Evolutionary conservation across 2,329 filamentous ascomycete genomes (phyloP).

Genomic region (Pseudocercospora crystallina): DNA sequence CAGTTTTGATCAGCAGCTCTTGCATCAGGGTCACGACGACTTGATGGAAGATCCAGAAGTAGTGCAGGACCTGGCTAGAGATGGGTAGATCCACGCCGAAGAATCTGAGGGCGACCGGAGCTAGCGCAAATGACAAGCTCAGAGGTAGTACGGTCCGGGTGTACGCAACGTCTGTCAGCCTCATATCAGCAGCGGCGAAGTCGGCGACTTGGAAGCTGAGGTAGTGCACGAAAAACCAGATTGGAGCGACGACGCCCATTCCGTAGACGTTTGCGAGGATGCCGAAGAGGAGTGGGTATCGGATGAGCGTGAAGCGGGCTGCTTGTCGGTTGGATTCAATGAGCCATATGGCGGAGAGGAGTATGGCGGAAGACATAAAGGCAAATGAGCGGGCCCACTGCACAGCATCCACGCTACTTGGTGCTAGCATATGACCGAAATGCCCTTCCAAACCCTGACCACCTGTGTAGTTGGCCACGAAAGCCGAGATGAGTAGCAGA

Average conservation of each 20-base stretch:
- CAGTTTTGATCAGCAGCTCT: conserved; percentile 16
- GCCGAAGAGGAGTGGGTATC: conserved; percentile 23
- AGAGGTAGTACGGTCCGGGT: conserved; percentile 34
- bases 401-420: not conserved
- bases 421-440: not conserved
- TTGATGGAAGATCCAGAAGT: conserved; percentile 12
- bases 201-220: conserved; percentile 35
- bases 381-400: conserved; percentile 1
- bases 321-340: conserved; percentile 12
- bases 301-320: conserved; percentile 7
- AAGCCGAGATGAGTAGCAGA: conserved; percentile 8
- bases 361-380: not conserved
- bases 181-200: conserved; percentile 36
- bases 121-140: conserved; percentile 28
- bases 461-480: not conserved
- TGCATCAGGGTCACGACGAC: conserved; percentile 21
- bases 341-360: conserved; percentile 11
- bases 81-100: not conserved
- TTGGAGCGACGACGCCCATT: conserved; percentile 34
- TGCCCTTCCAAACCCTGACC: not conserved
- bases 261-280: conserved; percentile 32
- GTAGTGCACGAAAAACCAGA: conserved; percentile 43
- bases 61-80: not conserved
- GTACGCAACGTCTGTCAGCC: conserved; percentile 32
- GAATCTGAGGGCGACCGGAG: conserved; percentile 17